phyloP scores from a whole-genome alignment of 1,139 yeast genomes.

The Geotrichum histeridarum region DNA sequence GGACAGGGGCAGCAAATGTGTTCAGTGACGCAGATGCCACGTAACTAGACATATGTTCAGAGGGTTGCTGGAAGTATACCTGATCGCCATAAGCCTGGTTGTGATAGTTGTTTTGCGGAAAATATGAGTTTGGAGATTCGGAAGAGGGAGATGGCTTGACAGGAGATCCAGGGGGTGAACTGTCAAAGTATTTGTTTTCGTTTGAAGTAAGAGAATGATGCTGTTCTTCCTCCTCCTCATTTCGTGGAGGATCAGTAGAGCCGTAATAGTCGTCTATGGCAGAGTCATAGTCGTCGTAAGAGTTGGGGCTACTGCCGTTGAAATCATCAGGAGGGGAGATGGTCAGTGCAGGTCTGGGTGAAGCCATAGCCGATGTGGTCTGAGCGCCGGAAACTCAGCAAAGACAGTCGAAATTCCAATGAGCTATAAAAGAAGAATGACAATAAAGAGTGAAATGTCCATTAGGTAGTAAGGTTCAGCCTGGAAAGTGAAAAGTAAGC shows the following conservation, averaged over 20 bases:
- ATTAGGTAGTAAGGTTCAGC: no score
- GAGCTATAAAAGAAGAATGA: no score
- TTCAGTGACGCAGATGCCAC: neutral
- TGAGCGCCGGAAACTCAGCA: no score
- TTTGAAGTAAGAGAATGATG: no score
- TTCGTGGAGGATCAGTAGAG: constrained; percentile 2
- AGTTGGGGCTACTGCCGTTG: neutral
- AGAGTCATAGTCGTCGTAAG: constrained; percentile 8
- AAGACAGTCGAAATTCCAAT: no score
- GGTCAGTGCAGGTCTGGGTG: neutral
- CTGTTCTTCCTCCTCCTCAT: neutral
- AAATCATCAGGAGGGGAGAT: neutral
- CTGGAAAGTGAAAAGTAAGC: no score
- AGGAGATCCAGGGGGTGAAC: neutral
- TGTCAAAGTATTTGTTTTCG: neutral
- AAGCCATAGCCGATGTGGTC: neutral
- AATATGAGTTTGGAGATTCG: neutral
- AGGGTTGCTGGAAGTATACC: neutral
- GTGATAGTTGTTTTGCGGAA: neutral
- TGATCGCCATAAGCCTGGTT: constrained; percentile 1
- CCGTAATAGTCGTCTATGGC: constrained; percentile 15
- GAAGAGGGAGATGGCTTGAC: neutral
- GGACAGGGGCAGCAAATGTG: neutral
- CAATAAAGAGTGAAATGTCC: no score
- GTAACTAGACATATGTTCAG: neutral